A percentile compares a stretch with the other conserved stretches of the same genome.
phyloP scores from a whole-genome alignment of 345 rosid genomes.

The Euphorbia lathyris region DNA sequence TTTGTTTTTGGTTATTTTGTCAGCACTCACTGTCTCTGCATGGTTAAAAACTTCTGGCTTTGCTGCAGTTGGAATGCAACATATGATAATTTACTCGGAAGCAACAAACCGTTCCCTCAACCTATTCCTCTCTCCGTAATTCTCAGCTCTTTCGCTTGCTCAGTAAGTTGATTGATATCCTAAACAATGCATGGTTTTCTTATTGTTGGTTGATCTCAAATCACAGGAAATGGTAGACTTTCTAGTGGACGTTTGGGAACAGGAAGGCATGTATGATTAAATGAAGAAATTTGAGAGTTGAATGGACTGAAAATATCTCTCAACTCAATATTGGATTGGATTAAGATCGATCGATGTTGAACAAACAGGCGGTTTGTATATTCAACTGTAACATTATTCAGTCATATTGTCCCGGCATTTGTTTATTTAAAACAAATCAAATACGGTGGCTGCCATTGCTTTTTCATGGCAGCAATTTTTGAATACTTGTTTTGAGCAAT shows the following conservation, averaged over 20 bases:
- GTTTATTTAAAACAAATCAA: constrained; percentile 4
- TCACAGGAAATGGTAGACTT: constrained; percentile 92
- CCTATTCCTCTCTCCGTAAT: constrained; percentile 79
- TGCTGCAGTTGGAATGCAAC: constrained; percentile 72
- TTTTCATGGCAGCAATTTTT: constrained; percentile 7
- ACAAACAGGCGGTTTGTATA: constrained; percentile 4
- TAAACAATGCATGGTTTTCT: background rate
- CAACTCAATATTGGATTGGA: constrained; percentile 11
- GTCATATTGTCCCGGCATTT: constrained; percentile 5
- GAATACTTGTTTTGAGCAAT: too few species aligned
- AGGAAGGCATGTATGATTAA: constrained; percentile 84
- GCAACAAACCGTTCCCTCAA: constrained; percentile 75
- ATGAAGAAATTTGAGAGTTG: constrained; percentile 21
- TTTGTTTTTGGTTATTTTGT: constrained; percentile 31
- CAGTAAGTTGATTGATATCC: background rate
- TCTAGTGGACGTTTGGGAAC: constrained; percentile 90
- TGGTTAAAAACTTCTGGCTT: constrained; percentile 39
- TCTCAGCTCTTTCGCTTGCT: background rate
- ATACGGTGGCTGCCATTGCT: constrained; percentile 10
- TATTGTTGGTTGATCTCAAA: constrained; percentile 1
- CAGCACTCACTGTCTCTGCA: constrained; percentile 35
- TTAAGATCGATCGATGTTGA: constrained; percentile 10
- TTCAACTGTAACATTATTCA: constrained; percentile 20
- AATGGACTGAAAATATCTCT: constrained; percentile 11
- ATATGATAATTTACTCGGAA: constrained; percentile 72